phyloP scores from a whole-genome alignment of 2,329 filamentous ascomycete species.

The Stagonosporopsis tanaceti region DNA sequence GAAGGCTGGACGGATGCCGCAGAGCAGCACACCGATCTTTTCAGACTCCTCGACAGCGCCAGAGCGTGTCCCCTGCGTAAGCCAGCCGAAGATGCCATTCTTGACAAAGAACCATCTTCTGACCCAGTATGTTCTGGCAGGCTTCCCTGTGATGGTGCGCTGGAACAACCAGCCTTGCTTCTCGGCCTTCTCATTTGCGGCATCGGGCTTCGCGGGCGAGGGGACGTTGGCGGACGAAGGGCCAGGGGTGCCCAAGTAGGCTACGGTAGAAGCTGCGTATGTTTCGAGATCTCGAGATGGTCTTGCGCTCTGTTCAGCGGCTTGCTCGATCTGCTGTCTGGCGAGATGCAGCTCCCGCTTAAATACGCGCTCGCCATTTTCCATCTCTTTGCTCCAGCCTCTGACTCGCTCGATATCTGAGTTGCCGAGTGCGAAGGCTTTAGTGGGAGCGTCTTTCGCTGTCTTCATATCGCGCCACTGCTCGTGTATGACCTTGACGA shows the following conservation, averaged over 20 bases:
- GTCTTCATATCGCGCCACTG: conserved; percentile 86
- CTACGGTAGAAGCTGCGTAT: conserved; percentile 88
- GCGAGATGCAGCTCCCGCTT: conserved; percentile 81
- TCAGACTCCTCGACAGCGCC: conserved; percentile 93
- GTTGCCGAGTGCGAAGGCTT: conserved; percentile 70
- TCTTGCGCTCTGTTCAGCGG: conserved; percentile 72
- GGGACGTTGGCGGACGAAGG: conserved; percentile 62
- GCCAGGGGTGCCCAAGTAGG: conserved; percentile 74
- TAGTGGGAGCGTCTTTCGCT: conserved; percentile 70
- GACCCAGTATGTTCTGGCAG: conserved; percentile 87
- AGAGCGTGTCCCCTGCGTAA: conserved; percentile 80
- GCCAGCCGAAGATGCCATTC: conserved; percentile 94
- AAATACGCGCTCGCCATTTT: conserved; percentile 83
- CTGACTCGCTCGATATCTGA: conserved; percentile 89
- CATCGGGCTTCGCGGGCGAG: conserved; percentile 61
- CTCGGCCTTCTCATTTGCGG: conserved; percentile 63
- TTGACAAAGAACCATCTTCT: conserved; percentile 96
- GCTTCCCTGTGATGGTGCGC: conserved; percentile 83
- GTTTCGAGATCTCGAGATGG: conserved; percentile 93
- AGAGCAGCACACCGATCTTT: conserved; percentile 92
- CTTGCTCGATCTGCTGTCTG: conserved; percentile 82
- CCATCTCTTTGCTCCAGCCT: conserved; percentile 95
- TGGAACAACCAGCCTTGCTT: conserved; percentile 97
- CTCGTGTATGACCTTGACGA: conserved; percentile 85
- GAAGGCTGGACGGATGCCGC: conserved; percentile 88